phyloP scores from a whole-genome alignment of 306 rosid genomes.

The Herpetospermum pedunculosum region DNA sequence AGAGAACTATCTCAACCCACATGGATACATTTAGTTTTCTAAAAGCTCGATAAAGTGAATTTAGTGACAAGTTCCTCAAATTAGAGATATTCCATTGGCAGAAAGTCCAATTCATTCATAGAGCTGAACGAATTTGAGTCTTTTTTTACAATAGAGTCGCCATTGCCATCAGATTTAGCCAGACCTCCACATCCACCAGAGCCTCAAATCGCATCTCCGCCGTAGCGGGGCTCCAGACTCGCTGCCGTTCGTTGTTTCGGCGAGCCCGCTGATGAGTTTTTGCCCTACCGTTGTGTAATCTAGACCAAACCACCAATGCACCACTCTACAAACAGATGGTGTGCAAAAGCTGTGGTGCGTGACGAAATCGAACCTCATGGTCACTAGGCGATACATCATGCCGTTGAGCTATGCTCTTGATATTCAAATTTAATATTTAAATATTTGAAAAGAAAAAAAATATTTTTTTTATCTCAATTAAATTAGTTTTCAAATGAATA shows the following conservation, averaged over 20 bases:
- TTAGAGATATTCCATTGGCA: constrained; percentile 16
- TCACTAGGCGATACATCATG: too few relatives aligned
- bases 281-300: constrained; percentile 58
- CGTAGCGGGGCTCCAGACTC: constrained; percentile 32
- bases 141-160: constrained; percentile 24
- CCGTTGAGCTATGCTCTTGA: too few relatives aligned
- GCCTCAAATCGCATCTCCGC: constrained; percentile 20
- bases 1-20: constrained; percentile 28
- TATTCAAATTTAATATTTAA: too few relatives aligned
- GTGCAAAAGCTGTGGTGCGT: constrained; percentile 75
- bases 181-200: constrained; percentile 35
- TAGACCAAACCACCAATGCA: constrained; percentile 21
- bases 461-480: too few relatives aligned
- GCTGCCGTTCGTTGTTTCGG: constrained; percentile 26
- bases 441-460: too few relatives aligned
- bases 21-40: constrained; percentile 41
- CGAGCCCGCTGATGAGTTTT: constrained; percentile 37
- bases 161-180: constrained; percentile 32
- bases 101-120: constrained; percentile 46
- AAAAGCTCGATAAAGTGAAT: constrained; percentile 22
- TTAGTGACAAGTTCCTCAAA: constrained; percentile 15
- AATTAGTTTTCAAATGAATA: too few relatives aligned
- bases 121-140: constrained; percentile 18
- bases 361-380: constrained; percentile 86
- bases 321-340: constrained; percentile 27